Base-by-base conservation (phyloP, 805 yeast genomes). In the Pichia eremophila region DNA sequence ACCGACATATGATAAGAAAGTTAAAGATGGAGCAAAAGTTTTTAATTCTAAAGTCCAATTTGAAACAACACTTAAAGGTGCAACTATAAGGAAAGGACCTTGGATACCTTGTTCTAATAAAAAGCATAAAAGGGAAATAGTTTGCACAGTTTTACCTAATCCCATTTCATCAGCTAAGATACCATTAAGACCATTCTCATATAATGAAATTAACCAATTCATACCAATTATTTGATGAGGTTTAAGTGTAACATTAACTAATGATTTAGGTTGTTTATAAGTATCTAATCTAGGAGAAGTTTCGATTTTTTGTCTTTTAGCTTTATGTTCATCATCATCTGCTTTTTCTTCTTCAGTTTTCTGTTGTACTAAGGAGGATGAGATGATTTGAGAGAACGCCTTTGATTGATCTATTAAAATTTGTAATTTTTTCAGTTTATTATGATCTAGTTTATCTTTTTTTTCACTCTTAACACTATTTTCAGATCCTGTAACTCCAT, bases 91-190 rank as follows among this genome's bases (percentile, higher is more conserved):
- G 56, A 85, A 87, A 0, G 95, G 93, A 0, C 95, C 95, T 37
- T 68, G 65, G 1, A 87, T 77, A 4, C 85, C 89, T 62, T 86
- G 80, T 54, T 87, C 96, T 41, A 83, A 74, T 36, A 90, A 68
- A 58, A 83, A 86, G 6, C 87, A 78, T 5, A 89, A 57, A 50
- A 91, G 72, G 0, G 96, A 76, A 47, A 91, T 87, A 40, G 93
- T 83, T 63, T 93, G 96, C 8, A 91, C 64, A 0, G 99, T 93
- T 61, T 91, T 91, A 2, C 99, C 99, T 27, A 91, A 69, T 0
- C 98, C 98, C 99, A 91, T 91, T 63, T 91, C 98, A 66, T 93
- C 98, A 0, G 98, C 98, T 19, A 93, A 68, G 35, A 93, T 90
- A 2, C 98, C 99, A 63, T 91, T 91, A 29, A 91, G 70, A 0